Evolutionary conservation across 345 rosid species (phyloP).

Genomic region (Luvunga scandens): DNA sequence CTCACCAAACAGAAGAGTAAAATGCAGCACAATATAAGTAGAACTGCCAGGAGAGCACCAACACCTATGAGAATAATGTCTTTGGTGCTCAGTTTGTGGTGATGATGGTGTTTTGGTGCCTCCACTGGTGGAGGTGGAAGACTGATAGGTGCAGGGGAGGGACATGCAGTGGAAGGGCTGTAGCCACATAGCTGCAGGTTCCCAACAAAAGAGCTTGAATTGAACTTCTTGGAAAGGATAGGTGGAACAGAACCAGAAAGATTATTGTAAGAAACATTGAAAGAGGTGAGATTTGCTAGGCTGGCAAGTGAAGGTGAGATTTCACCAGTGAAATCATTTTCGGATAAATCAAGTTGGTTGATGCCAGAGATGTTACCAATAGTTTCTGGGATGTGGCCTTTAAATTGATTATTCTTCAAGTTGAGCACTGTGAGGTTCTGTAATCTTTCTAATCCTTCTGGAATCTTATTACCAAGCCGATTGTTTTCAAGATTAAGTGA

Average conservation of each 20-base stretch:
- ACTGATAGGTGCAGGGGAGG: slow-evolving; percentile 45
- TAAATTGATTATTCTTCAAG: slow-evolving; percentile 55
- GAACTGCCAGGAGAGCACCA: slow-evolving; percentile 59
- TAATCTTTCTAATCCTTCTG: slow-evolving; percentile 44
- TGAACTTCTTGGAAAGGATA: slow-evolving; percentile 61
- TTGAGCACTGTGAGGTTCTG: slow-evolving; percentile 60
- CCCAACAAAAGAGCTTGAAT: slow-evolving; percentile 80
- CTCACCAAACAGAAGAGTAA: slow-evolving; percentile 63
- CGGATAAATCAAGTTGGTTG: slow-evolving; percentile 56
- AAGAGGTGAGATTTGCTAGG: slow-evolving; percentile 58
- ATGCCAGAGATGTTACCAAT: slow-evolving; percentile 60
- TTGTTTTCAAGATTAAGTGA: slow-evolving; percentile 56
- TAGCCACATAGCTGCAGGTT: slow-evolving; percentile 93
- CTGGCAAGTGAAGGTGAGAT: slow-evolving; percentile 58
- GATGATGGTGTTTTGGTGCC: slow-evolving; percentile 37
- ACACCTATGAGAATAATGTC: slow-evolving; percentile 74
- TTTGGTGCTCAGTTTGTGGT: slow-evolving; percentile 54
- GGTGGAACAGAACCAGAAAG: slow-evolving; percentile 85
- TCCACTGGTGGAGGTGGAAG: slow-evolving; percentile 48
- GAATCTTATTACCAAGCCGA: slow-evolving; percentile 45
- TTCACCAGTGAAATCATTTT: slow-evolving; percentile 66
- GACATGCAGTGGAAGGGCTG: slow-evolving; percentile 55
- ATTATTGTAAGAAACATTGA: slow-evolving; percentile 84
- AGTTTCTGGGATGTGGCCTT: slow-evolving; percentile 55
- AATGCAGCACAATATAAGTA: slow-evolving; percentile 64